Evolutionary conservation across 495 filamentous ascomycete species (phyloP).

Genomic region (Hypoxylon intermedium): DNA sequence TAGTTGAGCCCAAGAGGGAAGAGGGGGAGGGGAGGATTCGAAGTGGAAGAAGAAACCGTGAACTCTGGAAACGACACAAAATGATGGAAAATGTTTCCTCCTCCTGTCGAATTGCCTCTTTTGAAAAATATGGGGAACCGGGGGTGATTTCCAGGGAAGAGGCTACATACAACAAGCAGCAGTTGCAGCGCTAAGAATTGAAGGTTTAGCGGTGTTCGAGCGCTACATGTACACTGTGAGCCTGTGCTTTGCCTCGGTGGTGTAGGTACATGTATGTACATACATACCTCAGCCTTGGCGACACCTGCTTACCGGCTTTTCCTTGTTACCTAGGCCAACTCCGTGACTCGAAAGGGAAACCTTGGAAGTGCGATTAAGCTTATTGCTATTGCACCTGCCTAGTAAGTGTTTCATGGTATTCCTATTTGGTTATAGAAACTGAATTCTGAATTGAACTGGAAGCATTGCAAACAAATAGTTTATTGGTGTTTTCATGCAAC

Average conservation of each 20-base stretch:
- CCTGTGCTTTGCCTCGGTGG: no score
- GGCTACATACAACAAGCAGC: background rate
- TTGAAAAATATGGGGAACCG: constrained; percentile 27
- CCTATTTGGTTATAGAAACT: no score
- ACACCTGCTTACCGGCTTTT: background rate
- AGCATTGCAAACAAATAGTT: no score
- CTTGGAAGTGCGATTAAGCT: constrained; percentile 20
- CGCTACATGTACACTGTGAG: background rate
- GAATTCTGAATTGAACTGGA: no score
- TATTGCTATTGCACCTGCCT: constrained; percentile 12
- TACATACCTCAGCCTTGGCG: background rate
- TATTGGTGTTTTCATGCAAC: no score
- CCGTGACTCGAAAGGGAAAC: background rate
- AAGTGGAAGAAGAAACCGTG: constrained; percentile 4
- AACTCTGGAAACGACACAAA: constrained; percentile 24
- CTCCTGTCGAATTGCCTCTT: constrained; percentile 32
- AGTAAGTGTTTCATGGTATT: no score
- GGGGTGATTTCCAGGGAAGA: constrained; percentile 12
- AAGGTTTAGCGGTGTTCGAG: background rate
- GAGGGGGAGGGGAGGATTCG: constrained; percentile 28
- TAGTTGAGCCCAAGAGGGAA: constrained; percentile 30
- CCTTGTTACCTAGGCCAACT: background rate
- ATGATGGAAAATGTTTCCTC: constrained; percentile 36
- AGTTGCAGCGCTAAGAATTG: constrained; percentile 3
- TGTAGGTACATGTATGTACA: no score